phyloP scores from a whole-genome alignment of 805 yeast species.

The Candida sonorensis region DNA sequence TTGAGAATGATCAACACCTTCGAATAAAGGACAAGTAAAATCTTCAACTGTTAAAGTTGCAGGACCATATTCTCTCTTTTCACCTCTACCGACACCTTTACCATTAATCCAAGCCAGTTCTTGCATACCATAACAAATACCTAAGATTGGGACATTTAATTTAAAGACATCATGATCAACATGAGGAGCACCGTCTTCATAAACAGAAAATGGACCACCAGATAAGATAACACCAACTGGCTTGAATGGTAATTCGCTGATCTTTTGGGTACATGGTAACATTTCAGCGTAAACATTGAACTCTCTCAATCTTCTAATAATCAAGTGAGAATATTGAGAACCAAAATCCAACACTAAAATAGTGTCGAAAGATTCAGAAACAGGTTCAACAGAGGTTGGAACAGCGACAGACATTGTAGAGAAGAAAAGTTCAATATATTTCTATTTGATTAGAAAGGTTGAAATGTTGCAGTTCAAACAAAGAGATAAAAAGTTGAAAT shows the following conservation, averaged over 20 bases:
- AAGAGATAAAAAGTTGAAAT: too few relatives aligned
- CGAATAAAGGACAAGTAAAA: slow-evolving; percentile 60
- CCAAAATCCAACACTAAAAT: slow-evolving; percentile 96
- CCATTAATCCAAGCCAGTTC: slow-evolving; percentile 98
- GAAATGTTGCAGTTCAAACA: too few relatives aligned
- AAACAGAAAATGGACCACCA: slow-evolving; percentile 97
- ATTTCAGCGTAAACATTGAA: slow-evolving; percentile 97
- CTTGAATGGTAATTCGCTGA: slow-evolving; percentile 83
- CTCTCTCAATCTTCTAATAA: slow-evolving; percentile 96
- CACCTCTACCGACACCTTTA: slow-evolving; percentile 90
- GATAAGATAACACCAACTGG: slow-evolving; percentile 95
- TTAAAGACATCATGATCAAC: slow-evolving; percentile 92
- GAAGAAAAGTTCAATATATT: too few relatives aligned
- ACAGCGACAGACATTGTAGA: too few relatives aligned
- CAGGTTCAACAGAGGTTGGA: slow-evolving; percentile 37
- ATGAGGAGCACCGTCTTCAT: slow-evolving; percentile 93
- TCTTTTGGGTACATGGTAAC: slow-evolving; percentile 99
- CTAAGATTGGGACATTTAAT: slow-evolving; percentile 87
- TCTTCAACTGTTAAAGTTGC: slow-evolving; percentile 86
- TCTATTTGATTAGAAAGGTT: too few relatives aligned
- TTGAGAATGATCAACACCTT: slow-evolving; percentile 86
- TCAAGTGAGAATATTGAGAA: slow-evolving; percentile 94
- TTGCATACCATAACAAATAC: slow-evolving; percentile 99
- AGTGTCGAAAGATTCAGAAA: slow-evolving; percentile 89
- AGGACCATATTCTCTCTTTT: slow-evolving; percentile 97